A percentile compares a stretch with the other conserved stretches of the same genome.
These are phyloP conservation scores for Zostera marina DNA, from an alignment of 116 monocot species.

Conservation along the genomic window DNA sequence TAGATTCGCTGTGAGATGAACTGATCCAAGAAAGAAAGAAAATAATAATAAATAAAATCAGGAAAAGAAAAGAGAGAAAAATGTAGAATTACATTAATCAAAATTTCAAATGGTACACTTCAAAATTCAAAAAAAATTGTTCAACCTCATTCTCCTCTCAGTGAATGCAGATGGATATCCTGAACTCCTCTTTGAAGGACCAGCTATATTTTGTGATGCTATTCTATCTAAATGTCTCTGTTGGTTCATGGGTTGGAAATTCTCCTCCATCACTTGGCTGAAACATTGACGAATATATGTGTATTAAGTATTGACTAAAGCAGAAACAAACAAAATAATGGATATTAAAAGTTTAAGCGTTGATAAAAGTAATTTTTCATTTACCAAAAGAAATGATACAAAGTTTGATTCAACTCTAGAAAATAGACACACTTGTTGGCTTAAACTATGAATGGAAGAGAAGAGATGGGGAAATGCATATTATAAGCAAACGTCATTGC, in stretches of 20 bases:
- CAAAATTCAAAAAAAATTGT: not conserved
- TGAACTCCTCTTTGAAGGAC: slow-evolving; percentile 36
- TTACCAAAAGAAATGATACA: not conserved
- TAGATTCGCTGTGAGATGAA: slow-evolving; percentile 83
- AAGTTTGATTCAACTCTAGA: no score
- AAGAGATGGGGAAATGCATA: no score
- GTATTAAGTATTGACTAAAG: no score
- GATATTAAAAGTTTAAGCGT: not conserved
- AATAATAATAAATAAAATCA: not conserved
- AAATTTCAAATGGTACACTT: slow-evolving; percentile 3
- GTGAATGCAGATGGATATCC: slow-evolving; percentile 44
- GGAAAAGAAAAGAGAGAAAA: not conserved
- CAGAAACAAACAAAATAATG: not conserved
- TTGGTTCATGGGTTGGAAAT: slow-evolving; percentile 32
- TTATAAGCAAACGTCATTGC: no score
- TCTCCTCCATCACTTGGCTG: slow-evolving; percentile 54
- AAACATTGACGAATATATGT: slow-evolving; percentile 7
- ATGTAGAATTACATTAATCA: not conserved
- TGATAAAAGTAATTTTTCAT: not conserved
- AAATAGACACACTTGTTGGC: no score
- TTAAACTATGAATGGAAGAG: no score
- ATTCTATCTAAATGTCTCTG: slow-evolving; percentile 22
- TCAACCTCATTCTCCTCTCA: slow-evolving; percentile 64
- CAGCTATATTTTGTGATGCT: slow-evolving; percentile 38
- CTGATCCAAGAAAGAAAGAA: slow-evolving; percentile 22